phyloP scores from a whole-genome alignment of 257 asterid species.

The Avicennia marina region DNA sequence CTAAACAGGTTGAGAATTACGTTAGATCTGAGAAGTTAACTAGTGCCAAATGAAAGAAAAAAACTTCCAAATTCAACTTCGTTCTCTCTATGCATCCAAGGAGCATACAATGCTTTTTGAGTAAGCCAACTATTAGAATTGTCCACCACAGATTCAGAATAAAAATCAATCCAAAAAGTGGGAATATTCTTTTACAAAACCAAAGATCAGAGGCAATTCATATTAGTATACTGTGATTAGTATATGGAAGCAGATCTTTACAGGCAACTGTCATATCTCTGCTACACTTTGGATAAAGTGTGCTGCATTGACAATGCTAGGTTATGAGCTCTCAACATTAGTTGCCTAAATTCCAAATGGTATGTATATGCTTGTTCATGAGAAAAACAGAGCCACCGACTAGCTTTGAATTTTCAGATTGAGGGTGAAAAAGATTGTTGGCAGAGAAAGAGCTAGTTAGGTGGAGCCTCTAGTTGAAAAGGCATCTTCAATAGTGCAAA shows the following conservation, averaged over 20 bases:
- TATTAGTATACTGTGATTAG: conserved; percentile 42
- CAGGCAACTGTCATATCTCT: conserved; percentile 80
- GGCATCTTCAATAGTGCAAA: conserved; percentile 66
- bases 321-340: conserved; percentile 17
- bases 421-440: conserved; percentile 46
- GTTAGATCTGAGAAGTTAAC: no score
- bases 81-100: no score
- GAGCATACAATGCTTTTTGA: no score
- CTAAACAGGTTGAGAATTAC: no score
- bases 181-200: no score
- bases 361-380: not conserved
- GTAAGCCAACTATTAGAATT: no score
- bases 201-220: no score
- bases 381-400: not conserved
- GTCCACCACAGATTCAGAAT: no score
- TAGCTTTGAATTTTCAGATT: conserved; percentile 33
- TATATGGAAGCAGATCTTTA: conserved; percentile 85
- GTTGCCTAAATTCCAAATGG: not conserved
- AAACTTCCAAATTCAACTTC: no score
- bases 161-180: no score
- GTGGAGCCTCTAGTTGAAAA: conserved; percentile 57
- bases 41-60: no score
- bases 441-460: conserved; percentile 62
- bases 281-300: conserved; percentile 61
- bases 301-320: conserved; percentile 88